These are phyloP conservation scores for Cercospora sp. DNA, from an alignment of 2,329 filamentous ascomycete species.

Conservation along the genomic window DNA sequence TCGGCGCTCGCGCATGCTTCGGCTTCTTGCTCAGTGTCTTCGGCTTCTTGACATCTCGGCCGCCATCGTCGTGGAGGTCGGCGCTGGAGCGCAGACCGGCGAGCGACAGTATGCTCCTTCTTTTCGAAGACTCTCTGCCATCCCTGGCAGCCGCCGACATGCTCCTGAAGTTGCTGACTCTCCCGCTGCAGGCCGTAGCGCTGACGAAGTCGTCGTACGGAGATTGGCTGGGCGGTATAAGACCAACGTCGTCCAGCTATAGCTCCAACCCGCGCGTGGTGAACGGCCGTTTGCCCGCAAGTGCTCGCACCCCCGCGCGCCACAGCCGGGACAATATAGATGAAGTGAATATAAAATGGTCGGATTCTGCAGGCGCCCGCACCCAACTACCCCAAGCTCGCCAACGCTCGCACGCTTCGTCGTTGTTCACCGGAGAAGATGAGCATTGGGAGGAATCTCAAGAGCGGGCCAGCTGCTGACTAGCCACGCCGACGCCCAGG, in stretches of 20 bases:
- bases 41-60: slow-evolving; percentile 13
- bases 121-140: slow-evolving; percentile 35
- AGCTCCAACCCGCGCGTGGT: slow-evolving; percentile 1
- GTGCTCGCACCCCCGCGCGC: not conserved
- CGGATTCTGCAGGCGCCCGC: slow-evolving; percentile 7
- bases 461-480: not conserved
- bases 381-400: slow-evolving; percentile 3
- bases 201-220: not conserved
- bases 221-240: slow-evolving; percentile 6
- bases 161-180: slow-evolving; percentile 6
- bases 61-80: slow-evolving; percentile 23
- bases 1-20: slow-evolving; percentile 28
- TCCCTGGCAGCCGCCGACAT: slow-evolving; percentile 26
- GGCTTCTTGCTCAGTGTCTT: slow-evolving; percentile 32
- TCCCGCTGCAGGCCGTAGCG: not conserved
- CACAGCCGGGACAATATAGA: not conserved
- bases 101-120: slow-evolving; percentile 38
- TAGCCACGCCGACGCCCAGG: not conserved
- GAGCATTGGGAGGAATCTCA: not conserved
- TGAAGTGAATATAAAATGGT: slow-evolving; percentile 1
- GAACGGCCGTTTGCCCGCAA: not conserved
- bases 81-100: slow-evolving; percentile 32
- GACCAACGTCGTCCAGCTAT: slow-evolving; percentile 9
- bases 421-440: not conserved
- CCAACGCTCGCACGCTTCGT: slow-evolving; percentile 2